Evolutionary conservation across 305 asterid genomes (phyloP), one percentile per base, ranked within the genome.

Genomic region (Galium porrigens): DNA sequence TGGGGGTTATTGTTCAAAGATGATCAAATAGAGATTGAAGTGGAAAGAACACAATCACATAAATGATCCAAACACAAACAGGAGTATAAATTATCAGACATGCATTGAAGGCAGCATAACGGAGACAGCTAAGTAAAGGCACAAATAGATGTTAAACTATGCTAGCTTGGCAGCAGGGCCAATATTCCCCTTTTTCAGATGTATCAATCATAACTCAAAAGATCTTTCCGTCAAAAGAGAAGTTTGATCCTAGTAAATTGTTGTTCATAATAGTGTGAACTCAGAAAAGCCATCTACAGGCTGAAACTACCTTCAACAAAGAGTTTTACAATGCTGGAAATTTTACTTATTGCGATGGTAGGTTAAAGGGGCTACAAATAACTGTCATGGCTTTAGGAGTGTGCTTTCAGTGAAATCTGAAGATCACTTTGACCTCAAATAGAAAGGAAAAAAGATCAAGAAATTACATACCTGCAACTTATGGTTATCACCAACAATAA

Each of bases 401-500:
- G 53, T 46, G 52, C 22, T 15, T 15, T 46, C 8, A 15, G 8
- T 46, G 53, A 46, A 2, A 42, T 2, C 49, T 42, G 49, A 42
- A 42, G n/a, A 46, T 15, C 22, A 46, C 53, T 15, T 46, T 12
- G 49, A 46, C 52, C 52, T 46, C 52, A 46, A 46, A 14, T 12
- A 46, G 1, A 44, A 14, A 5, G 6, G 20, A 20, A 5, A 42
- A 42, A 42, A 42, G 51, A 14, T 42, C n/a, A 42, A 51, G 63
- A 39, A 29, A 20, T 51, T 20, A 59, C 82, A n/a, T 8, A 87
- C 99, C 97, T 94, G 97, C 82, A 94, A 80, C 75, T 94, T 94
- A 78, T 94, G 99, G 80, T 94, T 94, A 79, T 94, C 99, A 56
- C 99, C 99, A 80, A 94, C 94, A 81, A 89, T 80, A 74, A 94